A percentile compares a stretch with the other conserved stretches of the same genome.
Conservation (phyloP, 177 flowering plant genomes). For the Tripterygium wilfordii region DNA sequence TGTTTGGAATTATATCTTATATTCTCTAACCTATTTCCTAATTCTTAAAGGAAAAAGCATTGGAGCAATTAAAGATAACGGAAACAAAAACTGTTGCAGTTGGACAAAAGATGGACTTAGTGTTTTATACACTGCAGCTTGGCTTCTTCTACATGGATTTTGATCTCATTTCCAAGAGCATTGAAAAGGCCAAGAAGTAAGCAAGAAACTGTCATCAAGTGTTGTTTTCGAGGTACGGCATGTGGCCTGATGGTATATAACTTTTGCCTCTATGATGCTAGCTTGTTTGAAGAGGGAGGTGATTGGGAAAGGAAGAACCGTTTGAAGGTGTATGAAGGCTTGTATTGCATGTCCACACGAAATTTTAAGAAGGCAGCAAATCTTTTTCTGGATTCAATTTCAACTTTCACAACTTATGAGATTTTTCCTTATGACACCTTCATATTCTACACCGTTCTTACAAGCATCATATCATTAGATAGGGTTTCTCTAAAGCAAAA, state of each 20-base stretch:
- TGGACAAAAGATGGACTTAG: slow-evolving; percentile 98
- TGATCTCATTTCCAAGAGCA: slow-evolving; percentile 91
- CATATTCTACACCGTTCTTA: slow-evolving; percentile 87
- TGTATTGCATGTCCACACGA: slow-evolving; percentile 93
- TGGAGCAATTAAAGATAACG: slow-evolving; percentile 89
- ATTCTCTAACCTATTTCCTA: slow-evolving; percentile 1
- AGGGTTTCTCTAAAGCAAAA: slow-evolving; percentile 91
- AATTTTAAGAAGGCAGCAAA: slow-evolving; percentile 85
- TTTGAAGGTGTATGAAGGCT: slow-evolving; percentile 92
- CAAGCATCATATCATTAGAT: slow-evolving; percentile 88
- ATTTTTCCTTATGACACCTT: slow-evolving; percentile 90
- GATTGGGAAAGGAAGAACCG: slow-evolving; percentile 99
- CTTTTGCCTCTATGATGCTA: slow-evolving; percentile 38
- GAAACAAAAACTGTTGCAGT: slow-evolving; percentile 98
- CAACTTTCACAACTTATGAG: slow-evolving; percentile 96
- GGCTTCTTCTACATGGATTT: slow-evolving; percentile 96
- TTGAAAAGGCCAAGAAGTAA: slow-evolving; percentile 96
- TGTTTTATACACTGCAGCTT: slow-evolving; percentile 74
- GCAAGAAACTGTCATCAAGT: slow-evolving; percentile 6
- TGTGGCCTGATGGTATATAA: too few relatives aligned
- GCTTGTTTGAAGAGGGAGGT: slow-evolving; percentile 99
- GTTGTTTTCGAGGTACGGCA: too few relatives aligned
- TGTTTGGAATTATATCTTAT: too few relatives aligned
- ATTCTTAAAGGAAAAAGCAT: slow-evolving; percentile 90
- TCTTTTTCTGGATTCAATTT: slow-evolving; percentile 89